A percentile compares a stretch with the other conserved stretches of the same genome.
phyloP scores from a whole-genome alignment of 768 basidiomycete species.

The Boletus rufocinnamomeus region DNA sequence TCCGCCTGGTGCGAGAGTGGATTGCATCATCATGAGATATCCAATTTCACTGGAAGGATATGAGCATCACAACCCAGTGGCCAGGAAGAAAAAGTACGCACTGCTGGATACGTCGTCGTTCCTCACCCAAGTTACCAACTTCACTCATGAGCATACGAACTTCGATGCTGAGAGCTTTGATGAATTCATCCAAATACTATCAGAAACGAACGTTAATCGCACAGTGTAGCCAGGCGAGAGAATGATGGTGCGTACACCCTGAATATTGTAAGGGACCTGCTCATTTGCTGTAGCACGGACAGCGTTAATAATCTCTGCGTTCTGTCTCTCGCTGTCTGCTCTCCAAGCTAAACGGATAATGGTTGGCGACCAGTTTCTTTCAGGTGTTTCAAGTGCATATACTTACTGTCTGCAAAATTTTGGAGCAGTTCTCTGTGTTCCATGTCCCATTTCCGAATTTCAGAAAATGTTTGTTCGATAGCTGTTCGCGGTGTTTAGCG shows the following conservation, averaged over 20 bases:
- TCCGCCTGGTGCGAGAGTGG: slow-evolving; percentile 73
- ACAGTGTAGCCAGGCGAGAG: slow-evolving; percentile 1
- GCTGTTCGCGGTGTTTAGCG: slow-evolving; percentile 36
- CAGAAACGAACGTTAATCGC: background rate
- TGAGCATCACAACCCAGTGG: background rate
- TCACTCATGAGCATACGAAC: slow-evolving; percentile 76
- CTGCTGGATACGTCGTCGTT: slow-evolving; percentile 71
- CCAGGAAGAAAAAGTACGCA: slow-evolving; percentile 37
- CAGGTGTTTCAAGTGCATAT: background rate
- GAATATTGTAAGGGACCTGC: slow-evolving; percentile 76
- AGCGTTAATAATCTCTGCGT: slow-evolving; percentile 59
- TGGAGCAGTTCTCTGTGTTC: slow-evolving; percentile 56
- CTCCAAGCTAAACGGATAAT: slow-evolving; percentile 52
- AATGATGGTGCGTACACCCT: slow-evolving; percentile 53
- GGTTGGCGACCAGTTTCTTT: background rate
- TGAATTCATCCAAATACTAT: slow-evolving; percentile 82
- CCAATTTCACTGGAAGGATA: slow-evolving; percentile 61
- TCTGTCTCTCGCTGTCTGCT: slow-evolving; percentile 57
- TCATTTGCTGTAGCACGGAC: slow-evolving; percentile 71
- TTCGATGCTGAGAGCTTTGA: slow-evolving; percentile 71
- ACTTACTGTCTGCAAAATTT: slow-evolving; percentile 55
- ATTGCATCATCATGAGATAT: slow-evolving; percentile 60
- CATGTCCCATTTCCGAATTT: slow-evolving; percentile 51
- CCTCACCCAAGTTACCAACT: slow-evolving; percentile 75
- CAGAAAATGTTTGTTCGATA: slow-evolving; percentile 55